Evolutionary conservation across 163 green algal genomes (phyloP).

Genomic region (Trebouxia gelatinosa): DNA sequence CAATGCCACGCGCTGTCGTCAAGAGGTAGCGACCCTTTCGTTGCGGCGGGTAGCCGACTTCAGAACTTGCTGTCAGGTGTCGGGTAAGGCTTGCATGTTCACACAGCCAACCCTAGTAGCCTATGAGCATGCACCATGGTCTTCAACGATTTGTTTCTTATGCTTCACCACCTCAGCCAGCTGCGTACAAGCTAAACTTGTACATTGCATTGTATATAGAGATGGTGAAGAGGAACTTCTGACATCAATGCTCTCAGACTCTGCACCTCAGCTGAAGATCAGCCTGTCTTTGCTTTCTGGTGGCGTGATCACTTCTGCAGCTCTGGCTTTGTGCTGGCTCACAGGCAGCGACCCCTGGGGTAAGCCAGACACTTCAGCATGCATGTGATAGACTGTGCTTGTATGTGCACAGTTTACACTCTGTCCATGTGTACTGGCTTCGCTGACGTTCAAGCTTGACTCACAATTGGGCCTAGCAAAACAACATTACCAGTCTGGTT

Average conservation of each 20-base stretch:
- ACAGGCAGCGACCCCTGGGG: slow-evolving; percentile 13
- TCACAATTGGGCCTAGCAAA: too few relatives aligned
- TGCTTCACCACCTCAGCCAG: neutral
- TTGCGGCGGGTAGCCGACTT: slow-evolving; percentile 8
- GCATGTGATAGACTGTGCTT: too few relatives aligned
- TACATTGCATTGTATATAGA: neutral
- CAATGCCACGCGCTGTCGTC: too few relatives aligned
- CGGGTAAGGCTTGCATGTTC: neutral
- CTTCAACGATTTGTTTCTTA: neutral
- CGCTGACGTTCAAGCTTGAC: too few relatives aligned
- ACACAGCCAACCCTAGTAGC: neutral
- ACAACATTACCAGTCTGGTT: too few relatives aligned
- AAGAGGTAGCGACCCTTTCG: slow-evolving; percentile 16
- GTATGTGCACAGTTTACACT: too few relatives aligned
- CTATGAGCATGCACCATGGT: neutral
- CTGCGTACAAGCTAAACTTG: neutral
- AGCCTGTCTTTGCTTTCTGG: slow-evolving; percentile 3
- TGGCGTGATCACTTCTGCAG: slow-evolving; percentile 1
- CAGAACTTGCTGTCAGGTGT: slow-evolving; percentile 7
- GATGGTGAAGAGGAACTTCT: slow-evolving; percentile 12
- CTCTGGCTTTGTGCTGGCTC: slow-evolving; percentile 10
- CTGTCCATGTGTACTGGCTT: too few relatives aligned
- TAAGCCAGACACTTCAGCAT: neutral
- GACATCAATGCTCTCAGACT: neutral
- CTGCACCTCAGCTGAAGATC: neutral